Evolutionary conservation across 2,329 filamentous ascomycete genomes (phyloP).

Genomic region (Sphaerulina musiva): DNA sequence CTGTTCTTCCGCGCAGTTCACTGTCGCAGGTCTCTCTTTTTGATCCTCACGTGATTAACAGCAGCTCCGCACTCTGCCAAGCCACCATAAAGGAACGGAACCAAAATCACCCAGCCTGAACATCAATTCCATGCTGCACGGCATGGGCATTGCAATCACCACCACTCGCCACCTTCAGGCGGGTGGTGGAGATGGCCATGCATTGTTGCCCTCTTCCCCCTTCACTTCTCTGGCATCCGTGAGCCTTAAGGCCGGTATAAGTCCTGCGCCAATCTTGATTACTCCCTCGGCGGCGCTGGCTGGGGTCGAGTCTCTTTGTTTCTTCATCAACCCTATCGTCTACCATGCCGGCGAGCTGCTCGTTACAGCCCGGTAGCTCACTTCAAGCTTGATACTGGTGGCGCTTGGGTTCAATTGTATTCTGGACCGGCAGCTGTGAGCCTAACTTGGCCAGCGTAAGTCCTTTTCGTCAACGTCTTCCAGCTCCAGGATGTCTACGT

Average conservation of each 20-base stretch:
- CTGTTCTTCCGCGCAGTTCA: background rate
- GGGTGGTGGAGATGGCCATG: constrained; percentile 6
- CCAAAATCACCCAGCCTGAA: background rate
- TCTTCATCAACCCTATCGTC: background rate
- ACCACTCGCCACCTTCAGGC: background rate
- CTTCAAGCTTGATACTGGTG: background rate
- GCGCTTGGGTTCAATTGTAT: background rate
- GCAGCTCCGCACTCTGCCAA: background rate
- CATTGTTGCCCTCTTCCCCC: background rate
- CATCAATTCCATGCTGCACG: background rate
- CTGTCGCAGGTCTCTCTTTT: background rate
- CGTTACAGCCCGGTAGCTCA: background rate
- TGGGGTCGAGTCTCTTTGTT: background rate
- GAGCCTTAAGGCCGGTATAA: constrained; percentile 6
- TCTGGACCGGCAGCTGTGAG: no score
- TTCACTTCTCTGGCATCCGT: background rate
- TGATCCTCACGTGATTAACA: background rate
- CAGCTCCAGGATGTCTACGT: no score
- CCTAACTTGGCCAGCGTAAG: background rate
- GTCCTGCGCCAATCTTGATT: background rate
- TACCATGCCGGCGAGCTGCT: background rate
- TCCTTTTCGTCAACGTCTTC: background rate
- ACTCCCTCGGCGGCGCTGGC: background rate
- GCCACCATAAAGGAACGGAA: background rate
- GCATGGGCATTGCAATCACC: constrained; percentile 4